Evolutionary conservation across 2,329 filamentous ascomycete species (phyloP).

Genomic region (Didymella arachidicola): DNA sequence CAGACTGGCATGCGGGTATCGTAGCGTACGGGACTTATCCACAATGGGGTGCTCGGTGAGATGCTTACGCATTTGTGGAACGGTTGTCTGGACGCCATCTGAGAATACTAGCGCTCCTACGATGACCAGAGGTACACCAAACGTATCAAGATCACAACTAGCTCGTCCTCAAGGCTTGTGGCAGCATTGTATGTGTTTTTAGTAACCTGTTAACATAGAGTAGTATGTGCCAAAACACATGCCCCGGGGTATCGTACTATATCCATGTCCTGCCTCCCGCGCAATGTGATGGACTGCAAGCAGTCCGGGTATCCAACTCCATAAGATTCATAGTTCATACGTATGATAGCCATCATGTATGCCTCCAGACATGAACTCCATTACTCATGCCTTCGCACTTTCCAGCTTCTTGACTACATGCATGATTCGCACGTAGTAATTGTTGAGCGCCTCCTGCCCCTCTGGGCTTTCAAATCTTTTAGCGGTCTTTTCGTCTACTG

Average conservation of each 20-base stretch:
- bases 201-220: neutral
- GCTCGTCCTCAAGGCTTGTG: neutral
- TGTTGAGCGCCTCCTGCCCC: conserved; percentile 55
- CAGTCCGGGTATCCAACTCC: conserved; percentile 10
- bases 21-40: neutral
- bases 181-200: neutral
- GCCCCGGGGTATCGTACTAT: conserved; percentile 28
- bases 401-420: conserved; percentile 60
- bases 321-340: conserved; percentile 14
- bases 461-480: conserved; percentile 57
- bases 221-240: conserved; percentile 14
- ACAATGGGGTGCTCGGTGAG: neutral
- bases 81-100: neutral
- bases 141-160: neutral
- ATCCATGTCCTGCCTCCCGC: conserved; percentile 1
- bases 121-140: neutral
- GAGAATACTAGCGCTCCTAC: neutral
- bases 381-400: conserved; percentile 22
- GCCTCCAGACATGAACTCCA: conserved; percentile 2
- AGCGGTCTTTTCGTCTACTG: conserved; percentile 58
- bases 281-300: neutral
- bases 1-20: conserved; percentile 1
- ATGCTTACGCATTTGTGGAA: neutral
- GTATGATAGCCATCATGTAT: neutral
- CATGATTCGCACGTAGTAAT: conserved; percentile 63